phyloP scores from a whole-genome alignment of 176 grass and related monocot species.

The Coix lacrymajobi region DNA sequence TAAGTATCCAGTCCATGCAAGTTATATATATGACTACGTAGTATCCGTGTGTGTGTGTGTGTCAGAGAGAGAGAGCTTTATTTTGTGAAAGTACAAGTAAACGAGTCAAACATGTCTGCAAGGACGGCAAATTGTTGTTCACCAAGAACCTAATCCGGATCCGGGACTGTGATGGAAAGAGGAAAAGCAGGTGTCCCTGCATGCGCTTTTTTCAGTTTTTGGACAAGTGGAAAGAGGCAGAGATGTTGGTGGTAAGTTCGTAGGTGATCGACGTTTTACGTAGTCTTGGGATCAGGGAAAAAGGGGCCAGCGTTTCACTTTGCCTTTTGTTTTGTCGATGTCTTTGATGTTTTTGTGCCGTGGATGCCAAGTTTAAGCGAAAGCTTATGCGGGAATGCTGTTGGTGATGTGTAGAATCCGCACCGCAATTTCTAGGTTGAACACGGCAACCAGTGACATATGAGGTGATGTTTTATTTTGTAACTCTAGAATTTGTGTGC shows the following conservation, averaged over 20 bases:
- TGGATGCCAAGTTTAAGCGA: conserved; percentile 32
- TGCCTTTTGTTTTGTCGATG: conserved; percentile 20
- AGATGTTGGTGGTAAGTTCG: conserved; percentile 11
- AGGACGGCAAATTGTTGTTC: conserved; percentile 15
- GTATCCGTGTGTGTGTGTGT: background rate
- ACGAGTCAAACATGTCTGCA: conserved; percentile 14
- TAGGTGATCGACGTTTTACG: conserved; percentile 30
- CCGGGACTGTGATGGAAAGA: conserved; percentile 31
- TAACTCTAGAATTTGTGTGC: background rate
- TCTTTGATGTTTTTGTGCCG: conserved; percentile 15
- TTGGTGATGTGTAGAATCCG: background rate
- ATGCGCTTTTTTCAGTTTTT: background rate
- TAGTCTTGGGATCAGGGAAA: conserved; percentile 16
- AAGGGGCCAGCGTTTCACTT: conserved; percentile 38
- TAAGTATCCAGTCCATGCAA: conserved; percentile 13
- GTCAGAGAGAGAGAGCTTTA: background rate
- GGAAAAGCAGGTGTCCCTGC: background rate
- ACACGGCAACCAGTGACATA: background rate
- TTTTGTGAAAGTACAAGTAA: conserved; percentile 16
- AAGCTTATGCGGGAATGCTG: conserved; percentile 31
- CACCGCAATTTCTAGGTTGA: background rate
- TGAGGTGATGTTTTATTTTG: background rate
- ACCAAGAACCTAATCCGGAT: conserved; percentile 41
- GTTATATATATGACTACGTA: background rate
- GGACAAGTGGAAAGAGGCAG: conserved; percentile 9